Evolutionary conservation across 2,329 filamentous ascomycete genomes (phyloP), one percentile per base, ranked within the genome.

Genomic region (Cordyceps militaris): DNA sequence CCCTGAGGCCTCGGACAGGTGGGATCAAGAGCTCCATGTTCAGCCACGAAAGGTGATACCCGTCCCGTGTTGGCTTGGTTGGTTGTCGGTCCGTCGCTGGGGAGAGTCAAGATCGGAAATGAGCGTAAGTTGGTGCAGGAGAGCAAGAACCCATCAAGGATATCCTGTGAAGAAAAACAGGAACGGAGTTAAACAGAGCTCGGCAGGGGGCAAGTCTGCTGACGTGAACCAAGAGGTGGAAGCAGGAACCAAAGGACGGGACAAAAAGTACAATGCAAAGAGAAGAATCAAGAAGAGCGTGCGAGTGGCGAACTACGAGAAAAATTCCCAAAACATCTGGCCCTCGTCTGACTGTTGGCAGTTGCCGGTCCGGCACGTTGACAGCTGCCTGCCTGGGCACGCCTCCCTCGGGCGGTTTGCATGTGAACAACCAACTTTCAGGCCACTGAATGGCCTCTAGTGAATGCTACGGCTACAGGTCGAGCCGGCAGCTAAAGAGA

Each of bases 101-200:
- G 16, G 43, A 32, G 54, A 24, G 16, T 47, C 23, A 28, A 38
- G 21, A 40, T 30, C 9, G 28, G 46, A 10, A 43, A 28, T 16
- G 23, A 51, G 26, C 26, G 38, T 36, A 34, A 58, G 10, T 36
- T 19, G 5, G 40, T 40, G 24, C 8, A 23, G 34, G 14, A 14
- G 54, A 49, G 26, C 49, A 47, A 34, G 16, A 48, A 14, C 21
- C 49, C 50, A 53, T 58, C 56, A 58, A 58, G 49, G 55, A 38
- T 57, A 23, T 11, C 30, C 6, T 36, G 3, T 30, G 40, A 24
- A 8, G 40, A 13, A 21, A 43, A 43, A 43, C 44, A 30, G 55
- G 47, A 57, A 36, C 28, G 47, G 34, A 44, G 47, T 9, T 57
- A 38, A 51, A 47, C 55, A 51, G 55, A 51, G 38, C 55, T 51